Conservation (phyloP, 2,329 filamentous ascomycete species). For the Beauveria medogensis region DNA sequence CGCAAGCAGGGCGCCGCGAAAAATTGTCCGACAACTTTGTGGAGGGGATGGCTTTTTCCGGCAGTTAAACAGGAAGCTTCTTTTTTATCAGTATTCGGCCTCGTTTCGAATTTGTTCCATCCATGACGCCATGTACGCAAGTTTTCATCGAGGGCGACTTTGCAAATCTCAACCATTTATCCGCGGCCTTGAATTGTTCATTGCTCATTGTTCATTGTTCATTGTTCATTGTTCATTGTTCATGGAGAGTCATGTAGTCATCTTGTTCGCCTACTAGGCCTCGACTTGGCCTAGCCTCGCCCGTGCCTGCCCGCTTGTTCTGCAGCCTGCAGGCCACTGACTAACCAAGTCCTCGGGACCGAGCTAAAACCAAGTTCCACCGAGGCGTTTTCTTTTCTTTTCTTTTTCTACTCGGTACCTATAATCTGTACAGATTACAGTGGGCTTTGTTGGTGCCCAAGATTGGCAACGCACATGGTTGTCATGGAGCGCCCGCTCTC, state of each 20-base stretch:
- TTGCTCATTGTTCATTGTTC: too few species aligned
- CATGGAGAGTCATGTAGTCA: neutral
- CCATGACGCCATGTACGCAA: neutral
- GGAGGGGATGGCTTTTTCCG: neutral
- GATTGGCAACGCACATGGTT: neutral
- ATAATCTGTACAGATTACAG: neutral
- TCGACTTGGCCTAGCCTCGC: conserved; percentile 4
- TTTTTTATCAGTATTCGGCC: too few species aligned
- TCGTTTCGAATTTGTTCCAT: neutral
- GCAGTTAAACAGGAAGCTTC: too few species aligned
- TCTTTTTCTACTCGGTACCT: neutral
- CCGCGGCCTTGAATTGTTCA: neutral
- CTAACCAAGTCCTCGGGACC: neutral
- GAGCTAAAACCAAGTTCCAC: neutral
- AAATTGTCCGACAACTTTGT: neutral
- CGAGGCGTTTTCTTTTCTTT: neutral
- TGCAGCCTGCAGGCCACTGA: neutral
- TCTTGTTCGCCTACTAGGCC: conserved; percentile 1
- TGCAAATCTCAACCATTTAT: neutral
- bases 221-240: neutral
- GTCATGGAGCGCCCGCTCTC: neutral
- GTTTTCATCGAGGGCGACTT: neutral
- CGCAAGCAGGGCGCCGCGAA: neutral
- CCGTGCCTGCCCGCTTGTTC: neutral
- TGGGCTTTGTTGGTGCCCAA: neutral